Conservation (phyloP, 2,329 filamentous ascomycete genomes). For the Pseudovirgaria hyperparasitica region DNA sequence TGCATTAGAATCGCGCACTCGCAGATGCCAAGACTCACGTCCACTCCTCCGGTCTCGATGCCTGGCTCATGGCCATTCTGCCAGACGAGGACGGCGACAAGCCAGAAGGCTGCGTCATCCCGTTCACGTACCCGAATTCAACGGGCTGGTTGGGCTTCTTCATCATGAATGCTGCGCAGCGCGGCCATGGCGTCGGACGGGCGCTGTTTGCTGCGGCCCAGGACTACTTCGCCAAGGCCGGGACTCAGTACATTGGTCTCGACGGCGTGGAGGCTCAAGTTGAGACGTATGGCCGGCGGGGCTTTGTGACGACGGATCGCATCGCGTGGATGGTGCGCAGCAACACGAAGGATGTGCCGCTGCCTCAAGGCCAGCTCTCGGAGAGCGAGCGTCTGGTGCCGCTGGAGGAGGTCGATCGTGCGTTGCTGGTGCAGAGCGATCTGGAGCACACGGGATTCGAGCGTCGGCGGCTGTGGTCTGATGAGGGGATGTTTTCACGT, state of each 20-base stretch:
- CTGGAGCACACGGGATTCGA: constrained; percentile 19
- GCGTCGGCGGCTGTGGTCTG: constrained; percentile 17
- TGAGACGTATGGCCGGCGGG: constrained; percentile 20
- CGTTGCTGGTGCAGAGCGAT: constrained; percentile 14
- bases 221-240: constrained; percentile 9
- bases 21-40: constrained; percentile 21
- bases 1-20: constrained; percentile 18
- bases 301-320: constrained; percentile 16
- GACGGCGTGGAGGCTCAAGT: constrained; percentile 25
- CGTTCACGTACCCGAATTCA: constrained; percentile 19
- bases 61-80: constrained; percentile 20
- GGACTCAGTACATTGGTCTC: constrained; percentile 16
- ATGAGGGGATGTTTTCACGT: constrained; percentile 14
- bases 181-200: constrained; percentile 19
- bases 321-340: constrained; percentile 17
- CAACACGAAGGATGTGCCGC: constrained; percentile 7
- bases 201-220: constrained; percentile 18
- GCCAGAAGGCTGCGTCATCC: constrained; percentile 19
- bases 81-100: constrained; percentile 9
- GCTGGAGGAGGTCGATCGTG: constrained; percentile 11
- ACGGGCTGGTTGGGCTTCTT: constrained; percentile 28
- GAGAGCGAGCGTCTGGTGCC: constrained; percentile 9
- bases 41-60: constrained; percentile 11
- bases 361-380: constrained; percentile 4
- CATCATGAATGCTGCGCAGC: constrained; percentile 16